Evolutionary conservation across 2,329 filamentous ascomycete genomes (phyloP).

Genomic region (Fusarium gaditjirri): DNA sequence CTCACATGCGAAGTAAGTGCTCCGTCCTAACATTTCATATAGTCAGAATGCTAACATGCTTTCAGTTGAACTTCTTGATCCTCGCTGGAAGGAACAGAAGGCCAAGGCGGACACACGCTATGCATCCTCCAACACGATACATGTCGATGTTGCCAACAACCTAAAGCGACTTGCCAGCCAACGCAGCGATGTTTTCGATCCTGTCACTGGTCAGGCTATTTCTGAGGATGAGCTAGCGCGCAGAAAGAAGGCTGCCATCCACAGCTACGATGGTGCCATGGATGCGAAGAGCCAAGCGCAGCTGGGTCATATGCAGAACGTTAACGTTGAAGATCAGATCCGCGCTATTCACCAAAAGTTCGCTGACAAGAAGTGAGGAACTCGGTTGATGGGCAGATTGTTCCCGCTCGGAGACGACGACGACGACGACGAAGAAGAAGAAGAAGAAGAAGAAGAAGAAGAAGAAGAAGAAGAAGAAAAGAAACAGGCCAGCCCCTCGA

Average conservation of each 20-base stretch:
- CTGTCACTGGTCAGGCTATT: conserved; percentile 72
- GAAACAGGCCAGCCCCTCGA: not conserved
- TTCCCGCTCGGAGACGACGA: conserved; percentile 1
- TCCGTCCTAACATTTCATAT: not conserved
- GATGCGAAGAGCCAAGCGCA: conserved; percentile 66
- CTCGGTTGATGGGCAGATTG: not conserved
- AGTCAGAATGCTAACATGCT: conserved; percentile 48
- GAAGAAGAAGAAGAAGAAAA: not conserved
- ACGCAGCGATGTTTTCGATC: conserved; percentile 87
- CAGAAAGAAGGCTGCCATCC: conserved; percentile 77
- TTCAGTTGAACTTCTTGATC: conserved; percentile 88
- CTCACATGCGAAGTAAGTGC: conserved; percentile 85
- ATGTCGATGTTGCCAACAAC: conserved; percentile 89
- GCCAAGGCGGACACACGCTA: conserved; percentile 87
- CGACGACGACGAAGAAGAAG: not conserved
- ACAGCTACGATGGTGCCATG: conserved; percentile 72
- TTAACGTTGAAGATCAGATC: conserved; percentile 90
- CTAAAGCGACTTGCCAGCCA: conserved; percentile 94
- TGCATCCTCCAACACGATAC: conserved; percentile 86
- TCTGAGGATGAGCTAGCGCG: conserved; percentile 79
- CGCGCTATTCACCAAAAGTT: conserved; percentile 69
- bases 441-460: too few relatives aligned
- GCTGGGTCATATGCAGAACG: conserved; percentile 69
- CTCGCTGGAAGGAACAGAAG: conserved; percentile 94
- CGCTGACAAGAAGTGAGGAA: conserved; percentile 51